Evolutionary conservation across 1,139 yeast species (phyloP).

Genomic region (Geotrichum cucujoidarum): DNA sequence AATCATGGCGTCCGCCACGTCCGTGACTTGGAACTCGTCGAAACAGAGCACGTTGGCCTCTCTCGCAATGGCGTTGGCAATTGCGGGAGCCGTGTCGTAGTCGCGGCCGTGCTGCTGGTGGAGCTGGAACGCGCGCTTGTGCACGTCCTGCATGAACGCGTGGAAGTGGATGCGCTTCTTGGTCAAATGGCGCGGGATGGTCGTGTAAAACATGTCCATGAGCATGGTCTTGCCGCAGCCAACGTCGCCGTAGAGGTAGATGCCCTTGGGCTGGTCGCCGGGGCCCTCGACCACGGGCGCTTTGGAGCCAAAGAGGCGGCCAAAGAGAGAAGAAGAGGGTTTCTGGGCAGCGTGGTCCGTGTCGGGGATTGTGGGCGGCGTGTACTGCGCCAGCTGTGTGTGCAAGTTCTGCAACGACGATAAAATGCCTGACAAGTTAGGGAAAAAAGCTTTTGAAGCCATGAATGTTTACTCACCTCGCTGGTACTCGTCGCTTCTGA

Average conservation of each 20-base stretch:
- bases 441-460: not conserved
- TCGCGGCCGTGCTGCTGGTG: constrained; percentile 58
- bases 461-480: constrained; percentile 26
- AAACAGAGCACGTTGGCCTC: constrained; percentile 78
- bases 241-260: constrained; percentile 92
- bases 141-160: constrained; percentile 92
- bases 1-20: constrained; percentile 97
- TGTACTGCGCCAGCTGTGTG: constrained; percentile 24
- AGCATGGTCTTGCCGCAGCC: constrained; percentile 98
- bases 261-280: constrained; percentile 58
- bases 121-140: constrained; percentile 77
- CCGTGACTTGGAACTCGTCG: constrained; percentile 90
- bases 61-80: constrained; percentile 80
- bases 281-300: constrained; percentile 8
- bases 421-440: constrained; percentile 22
- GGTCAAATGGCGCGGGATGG: constrained; percentile 70
- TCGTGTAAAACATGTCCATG: constrained; percentile 87
- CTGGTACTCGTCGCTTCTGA: constrained; percentile 66
- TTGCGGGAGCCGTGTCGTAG: constrained; percentile 74
- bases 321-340: constrained; percentile 14
- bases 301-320: constrained; percentile 18
- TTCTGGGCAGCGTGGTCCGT: constrained; percentile 9
- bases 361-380: constrained; percentile 23
- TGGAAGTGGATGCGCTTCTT: constrained; percentile 87
- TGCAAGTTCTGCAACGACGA: constrained; percentile 30